These are phyloP conservation scores for Mycena maculata DNA, from an alignment of 768 basidiomycete genomes.

Conservation along the genomic window DNA sequence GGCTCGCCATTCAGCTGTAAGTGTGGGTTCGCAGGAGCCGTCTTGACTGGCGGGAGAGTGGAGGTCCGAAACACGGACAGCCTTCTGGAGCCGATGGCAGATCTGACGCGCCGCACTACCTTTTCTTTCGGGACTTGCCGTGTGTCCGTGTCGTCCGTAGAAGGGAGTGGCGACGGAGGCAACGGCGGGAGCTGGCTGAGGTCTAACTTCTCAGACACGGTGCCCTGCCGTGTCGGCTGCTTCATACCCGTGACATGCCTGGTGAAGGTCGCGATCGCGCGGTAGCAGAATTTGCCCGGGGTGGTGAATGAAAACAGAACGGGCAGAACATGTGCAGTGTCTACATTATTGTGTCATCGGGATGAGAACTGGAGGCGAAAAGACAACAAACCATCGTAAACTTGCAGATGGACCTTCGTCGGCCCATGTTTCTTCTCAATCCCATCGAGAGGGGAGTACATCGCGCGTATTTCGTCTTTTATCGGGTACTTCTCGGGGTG, in stretches of 20 bases:
- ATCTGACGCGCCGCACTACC: slow-evolving; percentile 19
- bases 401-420: slow-evolving; percentile 90
- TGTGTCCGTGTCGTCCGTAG: background rate
- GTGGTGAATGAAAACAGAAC: slow-evolving; percentile 81
- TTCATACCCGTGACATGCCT: slow-evolving; percentile 71
- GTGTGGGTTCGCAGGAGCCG: background rate
- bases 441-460: slow-evolving; percentile 69
- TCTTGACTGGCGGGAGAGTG: slow-evolving; percentile 23
- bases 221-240: slow-evolving; percentile 33
- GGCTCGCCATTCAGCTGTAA: background rate
- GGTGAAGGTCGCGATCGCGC: slow-evolving; percentile 78
- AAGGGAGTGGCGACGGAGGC: slow-evolving; percentile 16
- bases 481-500: slow-evolving; percentile 77
- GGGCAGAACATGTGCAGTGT: slow-evolving; percentile 78
- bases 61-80: slow-evolving; percentile 24
- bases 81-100: slow-evolving; percentile 15
- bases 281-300: slow-evolving; percentile 83
- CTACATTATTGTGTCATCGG: slow-evolving; percentile 49
- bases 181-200: slow-evolving; percentile 31
- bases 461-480: slow-evolving; percentile 52
- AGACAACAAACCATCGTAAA: slow-evolving; percentile 81
- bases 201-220: slow-evolving; percentile 23
- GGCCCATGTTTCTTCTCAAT: slow-evolving; percentile 66
- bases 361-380: slow-evolving; percentile 35
- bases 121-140: slow-evolving; percentile 1